Evolutionary conservation across 805 yeast genomes (phyloP).

Genomic region (Phaffomyces thermotolerans): DNA sequence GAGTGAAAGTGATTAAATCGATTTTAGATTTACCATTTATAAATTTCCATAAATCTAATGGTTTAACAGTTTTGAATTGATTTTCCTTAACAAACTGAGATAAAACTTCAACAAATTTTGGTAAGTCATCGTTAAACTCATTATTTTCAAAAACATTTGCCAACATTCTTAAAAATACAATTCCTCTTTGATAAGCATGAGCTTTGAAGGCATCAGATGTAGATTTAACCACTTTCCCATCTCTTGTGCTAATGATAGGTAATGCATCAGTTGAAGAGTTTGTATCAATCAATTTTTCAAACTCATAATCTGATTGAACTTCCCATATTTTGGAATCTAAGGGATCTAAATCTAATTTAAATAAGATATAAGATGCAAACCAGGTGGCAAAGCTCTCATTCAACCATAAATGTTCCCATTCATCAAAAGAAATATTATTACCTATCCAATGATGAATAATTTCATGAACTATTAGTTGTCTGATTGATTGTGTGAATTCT

Average conservation of each 20-base stretch:
- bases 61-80: slow-evolving; percentile 35
- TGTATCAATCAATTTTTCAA: slow-evolving; percentile 29
- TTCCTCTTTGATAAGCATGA: slow-evolving; percentile 53
- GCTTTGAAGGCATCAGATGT: slow-evolving; percentile 43
- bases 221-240: slow-evolving; percentile 29
- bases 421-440: slow-evolving; percentile 55
- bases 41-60: slow-evolving; percentile 46
- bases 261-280: slow-evolving; percentile 25
- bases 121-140: slow-evolving; percentile 22
- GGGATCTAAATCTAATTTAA: slow-evolving; percentile 20
- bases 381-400: slow-evolving; percentile 77
- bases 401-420: slow-evolving; percentile 66
- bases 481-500: slow-evolving; percentile 28
- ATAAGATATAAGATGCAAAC: slow-evolving; percentile 46
- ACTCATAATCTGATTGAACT: slow-evolving; percentile 22
- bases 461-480: slow-evolving; percentile 63
- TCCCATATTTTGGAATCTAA: slow-evolving; percentile 28
- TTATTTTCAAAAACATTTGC: slow-evolving; percentile 34
- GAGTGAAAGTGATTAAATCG: slow-evolving; percentile 44
- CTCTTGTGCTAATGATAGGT: background rate
- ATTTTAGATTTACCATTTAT: slow-evolving; percentile 28
- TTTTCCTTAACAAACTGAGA: slow-evolving; percentile 31
- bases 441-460: slow-evolving; percentile 80
- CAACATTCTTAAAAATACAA: slow-evolving; percentile 46
- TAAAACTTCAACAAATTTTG: slow-evolving; percentile 30